These are phyloP conservation scores for Oenanthe javanica DNA, from an alignment of 140 eudicot genomes.

Conservation along the genomic window DNA sequence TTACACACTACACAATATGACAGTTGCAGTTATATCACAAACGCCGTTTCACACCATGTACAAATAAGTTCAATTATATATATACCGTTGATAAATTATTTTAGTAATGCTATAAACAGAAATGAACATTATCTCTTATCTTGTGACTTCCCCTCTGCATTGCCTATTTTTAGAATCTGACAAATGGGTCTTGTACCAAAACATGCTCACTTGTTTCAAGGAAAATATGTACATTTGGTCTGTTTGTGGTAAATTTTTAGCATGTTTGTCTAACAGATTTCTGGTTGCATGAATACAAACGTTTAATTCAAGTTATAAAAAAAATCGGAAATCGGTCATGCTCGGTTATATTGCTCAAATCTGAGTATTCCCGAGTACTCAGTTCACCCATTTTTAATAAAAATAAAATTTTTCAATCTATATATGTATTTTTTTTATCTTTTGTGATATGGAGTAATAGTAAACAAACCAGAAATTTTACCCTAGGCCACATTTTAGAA, in stretches of 20 bases:
- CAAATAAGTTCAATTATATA: background rate
- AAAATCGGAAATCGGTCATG: too few species aligned
- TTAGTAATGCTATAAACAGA: too few species aligned
- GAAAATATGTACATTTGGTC: background rate
- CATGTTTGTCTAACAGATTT: background rate
- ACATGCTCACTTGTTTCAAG: background rate
- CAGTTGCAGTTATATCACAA: background rate
- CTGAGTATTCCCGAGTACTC: background rate
- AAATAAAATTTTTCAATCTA: too few species aligned
- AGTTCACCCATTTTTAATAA: too few species aligned
- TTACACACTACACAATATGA: background rate
- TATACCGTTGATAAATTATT: background rate
- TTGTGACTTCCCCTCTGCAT: conserved; percentile 5
- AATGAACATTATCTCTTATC: background rate
- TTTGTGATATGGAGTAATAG: too few species aligned
- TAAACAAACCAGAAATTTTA: too few species aligned
- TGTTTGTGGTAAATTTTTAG: background rate
- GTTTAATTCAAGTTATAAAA: background rate
- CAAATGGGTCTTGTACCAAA: background rate
- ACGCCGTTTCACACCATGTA: background rate
- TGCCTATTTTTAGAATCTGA: conserved; percentile 4
- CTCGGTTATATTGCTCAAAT: background rate
- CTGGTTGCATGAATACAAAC: background rate
- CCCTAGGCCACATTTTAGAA: background rate
- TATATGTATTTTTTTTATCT: too few species aligned